A percentile compares a stretch with the other conserved stretches of the same genome.
phyloP scores from a whole-genome alignment of 345 rosid species.

The Corchorus olitorius region DNA sequence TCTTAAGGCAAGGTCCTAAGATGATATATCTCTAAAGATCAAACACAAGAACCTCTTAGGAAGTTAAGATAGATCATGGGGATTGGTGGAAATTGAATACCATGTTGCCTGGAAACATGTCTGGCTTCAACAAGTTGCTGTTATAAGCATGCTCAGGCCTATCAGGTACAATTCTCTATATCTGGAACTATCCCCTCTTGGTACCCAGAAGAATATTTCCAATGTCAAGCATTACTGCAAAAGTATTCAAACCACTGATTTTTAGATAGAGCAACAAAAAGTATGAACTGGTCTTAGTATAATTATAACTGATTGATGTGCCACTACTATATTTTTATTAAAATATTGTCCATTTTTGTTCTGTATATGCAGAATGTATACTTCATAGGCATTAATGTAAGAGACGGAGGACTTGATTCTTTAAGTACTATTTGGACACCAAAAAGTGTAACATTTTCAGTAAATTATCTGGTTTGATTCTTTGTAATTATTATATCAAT shows the following conservation, averaged over 20 bases:
- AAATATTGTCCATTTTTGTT: neutral
- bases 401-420: neutral
- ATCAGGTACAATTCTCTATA: neutral
- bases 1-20: constrained; percentile 18
- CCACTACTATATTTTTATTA: neutral
- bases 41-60: neutral
- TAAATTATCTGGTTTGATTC: neutral
- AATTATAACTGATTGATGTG: neutral
- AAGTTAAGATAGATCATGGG: neutral
- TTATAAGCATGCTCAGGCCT: constrained; percentile 9
- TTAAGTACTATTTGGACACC: neutral
- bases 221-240: neutral
- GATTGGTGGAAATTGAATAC: neutral
- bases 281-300: neutral
- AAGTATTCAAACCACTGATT: neutral
- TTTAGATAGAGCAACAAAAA: neutral
- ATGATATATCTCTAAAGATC: constrained; percentile 1
- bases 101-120: neutral
- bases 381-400: neutral
- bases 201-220: neutral
- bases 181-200: neutral
- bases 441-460: neutral
- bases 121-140: constrained; percentile 16
- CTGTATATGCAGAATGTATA: neutral
- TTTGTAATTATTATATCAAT: neutral